Percentiles rank a stretch among this genome's conserved stretches.
phyloP scores from a whole-genome alignment of 257 asterid species.

The Lantana camara region DNA sequence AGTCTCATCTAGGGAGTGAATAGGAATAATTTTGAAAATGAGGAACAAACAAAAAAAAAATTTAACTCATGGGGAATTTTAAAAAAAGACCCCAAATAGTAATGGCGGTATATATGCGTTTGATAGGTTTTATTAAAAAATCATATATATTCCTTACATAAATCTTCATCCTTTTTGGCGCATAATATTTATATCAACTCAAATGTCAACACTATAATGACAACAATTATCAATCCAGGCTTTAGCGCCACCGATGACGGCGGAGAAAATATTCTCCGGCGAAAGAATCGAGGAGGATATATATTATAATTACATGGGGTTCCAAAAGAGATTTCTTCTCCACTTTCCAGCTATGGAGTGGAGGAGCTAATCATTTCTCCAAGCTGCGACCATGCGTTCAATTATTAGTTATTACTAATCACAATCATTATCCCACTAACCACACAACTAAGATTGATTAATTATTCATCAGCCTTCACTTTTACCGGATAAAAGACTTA shows the following conservation, averaged over 20 bases:
- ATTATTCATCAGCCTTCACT: conserved; percentile 14
- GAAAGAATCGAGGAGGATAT: conserved; percentile 13
- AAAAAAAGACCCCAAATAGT: too few species aligned
- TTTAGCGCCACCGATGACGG: conserved; percentile 29
- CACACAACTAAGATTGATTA: conserved; percentile 16
- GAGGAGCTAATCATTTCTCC: conserved; percentile 32
- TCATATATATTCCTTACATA: too few species aligned
- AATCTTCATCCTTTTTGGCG: too few species aligned
- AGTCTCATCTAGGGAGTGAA: too few species aligned
- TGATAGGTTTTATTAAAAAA: too few species aligned
- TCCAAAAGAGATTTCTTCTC: neutral
- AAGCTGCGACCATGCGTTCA: conserved; percentile 25
- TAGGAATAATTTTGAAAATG: too few species aligned
- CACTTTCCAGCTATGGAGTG: conserved; percentile 23
- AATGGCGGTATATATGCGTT: too few species aligned
- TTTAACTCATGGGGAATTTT: too few species aligned
- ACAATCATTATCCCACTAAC: conserved; percentile 39
- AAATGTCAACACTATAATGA: too few species aligned
- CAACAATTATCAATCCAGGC: neutral
- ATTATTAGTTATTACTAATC: conserved; percentile 26
- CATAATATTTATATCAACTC: too few species aligned
- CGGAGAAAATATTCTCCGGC: conserved; percentile 36
- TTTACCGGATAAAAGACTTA: neutral
- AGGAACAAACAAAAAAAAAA: too few species aligned
- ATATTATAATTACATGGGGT: neutral